phyloP scores from a whole-genome alignment of 2,329 filamentous ascomycete genomes.

The Hypoxylon sp. region DNA sequence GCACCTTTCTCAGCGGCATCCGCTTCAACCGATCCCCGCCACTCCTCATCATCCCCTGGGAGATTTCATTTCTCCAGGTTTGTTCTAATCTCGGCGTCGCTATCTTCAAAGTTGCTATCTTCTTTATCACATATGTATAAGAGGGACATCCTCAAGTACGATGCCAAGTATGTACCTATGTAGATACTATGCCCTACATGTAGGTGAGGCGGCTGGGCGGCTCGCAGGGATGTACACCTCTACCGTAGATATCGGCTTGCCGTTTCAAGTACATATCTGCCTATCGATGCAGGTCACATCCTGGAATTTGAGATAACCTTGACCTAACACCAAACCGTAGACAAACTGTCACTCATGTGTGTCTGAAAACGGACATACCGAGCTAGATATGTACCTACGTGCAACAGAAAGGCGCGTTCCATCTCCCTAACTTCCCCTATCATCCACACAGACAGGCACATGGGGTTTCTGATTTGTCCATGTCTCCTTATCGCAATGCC shows the following conservation, averaged over 20 bases:
- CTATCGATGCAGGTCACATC: not conserved
- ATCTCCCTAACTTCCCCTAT: constrained; percentile 14
- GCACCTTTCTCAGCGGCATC: constrained; percentile 17
- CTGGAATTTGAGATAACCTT: constrained; percentile 1
- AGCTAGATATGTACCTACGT: constrained; percentile 17
- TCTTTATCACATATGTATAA: not conserved
- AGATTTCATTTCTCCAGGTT: not conserved
- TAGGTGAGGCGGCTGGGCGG: too few species aligned
- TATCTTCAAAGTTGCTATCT: not conserved
- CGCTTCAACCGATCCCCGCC: not conserved
- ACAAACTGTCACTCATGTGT: constrained; percentile 10
- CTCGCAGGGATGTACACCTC: too few species aligned
- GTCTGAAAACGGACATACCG: constrained; percentile 35
- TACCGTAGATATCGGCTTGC: not conserved
- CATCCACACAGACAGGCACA: constrained; percentile 37
- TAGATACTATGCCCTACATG: too few species aligned
- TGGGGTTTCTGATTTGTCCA: constrained; percentile 43
- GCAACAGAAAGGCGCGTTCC: constrained; percentile 5
- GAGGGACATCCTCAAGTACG: too few species aligned
- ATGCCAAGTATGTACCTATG: too few species aligned
- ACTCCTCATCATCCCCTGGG: constrained; percentile 1
- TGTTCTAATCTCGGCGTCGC: constrained; percentile 2
- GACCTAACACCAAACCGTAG: not conserved
- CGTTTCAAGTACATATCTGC: not conserved
- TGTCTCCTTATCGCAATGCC: constrained; percentile 37